Evolutionary conservation across 805 yeast genomes (phyloP).

Genomic region (Candida hungchunana): DNA sequence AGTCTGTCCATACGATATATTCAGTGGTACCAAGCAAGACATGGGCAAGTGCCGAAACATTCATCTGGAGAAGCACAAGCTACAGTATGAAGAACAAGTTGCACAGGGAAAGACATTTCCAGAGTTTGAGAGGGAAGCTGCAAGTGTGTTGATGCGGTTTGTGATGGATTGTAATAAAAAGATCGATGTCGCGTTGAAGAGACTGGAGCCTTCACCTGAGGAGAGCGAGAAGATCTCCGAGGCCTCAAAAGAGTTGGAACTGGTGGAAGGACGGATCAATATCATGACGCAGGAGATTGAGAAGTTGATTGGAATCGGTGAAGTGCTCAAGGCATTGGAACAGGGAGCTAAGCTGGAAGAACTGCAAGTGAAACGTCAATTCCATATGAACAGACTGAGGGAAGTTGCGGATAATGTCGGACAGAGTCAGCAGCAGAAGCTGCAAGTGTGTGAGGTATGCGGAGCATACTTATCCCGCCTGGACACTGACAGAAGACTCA

Average conservation of each 20-base stretch:
- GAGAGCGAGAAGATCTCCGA: constrained; percentile 58
- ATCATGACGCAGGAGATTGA: constrained; percentile 65
- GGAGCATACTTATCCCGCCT: constrained; percentile 83
- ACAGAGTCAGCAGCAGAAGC: constrained; percentile 82
- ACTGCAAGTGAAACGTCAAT: constrained; percentile 44
- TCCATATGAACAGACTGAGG: constrained; percentile 52
- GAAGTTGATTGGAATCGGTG: constrained; percentile 44
- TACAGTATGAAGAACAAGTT: constrained; percentile 55
- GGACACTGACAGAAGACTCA: constrained; percentile 83
- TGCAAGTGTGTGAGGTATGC: constrained; percentile 86
- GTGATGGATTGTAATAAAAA: constrained; percentile 64
- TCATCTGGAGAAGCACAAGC: constrained; percentile 69
- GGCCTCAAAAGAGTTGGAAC: constrained; percentile 54
- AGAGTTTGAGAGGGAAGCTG: constrained; percentile 43
- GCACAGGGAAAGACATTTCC: constrained; percentile 41
- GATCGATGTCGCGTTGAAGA: constrained; percentile 55
- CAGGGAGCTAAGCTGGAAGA: constrained; percentile 44
- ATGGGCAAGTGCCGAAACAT: constrained; percentile 74
- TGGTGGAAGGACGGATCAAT: constrained; percentile 57
- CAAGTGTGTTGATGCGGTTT: constrained; percentile 45
- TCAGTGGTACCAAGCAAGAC: constrained; percentile 77
- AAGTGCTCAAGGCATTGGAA: constrained; percentile 46
- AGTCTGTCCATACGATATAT: constrained; percentile 79
- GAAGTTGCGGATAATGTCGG: constrained; percentile 68
- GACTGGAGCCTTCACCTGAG: constrained; percentile 70